These are phyloP conservation scores for Hordeum marinum DNA, from an alignment of 176 grass and related monocot genomes.

Conservation along the genomic window DNA sequence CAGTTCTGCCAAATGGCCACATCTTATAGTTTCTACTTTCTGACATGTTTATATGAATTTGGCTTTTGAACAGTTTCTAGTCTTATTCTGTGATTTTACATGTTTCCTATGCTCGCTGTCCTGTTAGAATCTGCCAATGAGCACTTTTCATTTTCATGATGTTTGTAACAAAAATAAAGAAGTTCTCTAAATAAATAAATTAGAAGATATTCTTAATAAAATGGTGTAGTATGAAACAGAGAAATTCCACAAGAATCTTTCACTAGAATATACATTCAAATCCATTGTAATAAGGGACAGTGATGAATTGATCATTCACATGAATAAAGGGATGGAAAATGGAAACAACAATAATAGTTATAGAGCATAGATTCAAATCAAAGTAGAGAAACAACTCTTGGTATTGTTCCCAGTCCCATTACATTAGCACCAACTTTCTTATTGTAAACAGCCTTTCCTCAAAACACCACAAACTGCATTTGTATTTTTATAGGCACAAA, in stretches of 20 bases:
- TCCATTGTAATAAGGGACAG: not conserved
- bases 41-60: not conserved
- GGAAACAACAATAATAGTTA: not conserved
- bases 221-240: not conserved
- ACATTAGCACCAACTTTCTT: not conserved
- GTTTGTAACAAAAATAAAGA: not conserved
- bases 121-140: not conserved
- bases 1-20: not conserved
- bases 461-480: conserved; percentile 7
- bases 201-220: not conserved
- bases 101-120: not conserved
- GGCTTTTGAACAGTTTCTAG: not conserved
- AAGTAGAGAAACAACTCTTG: not conserved
- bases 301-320: not conserved
- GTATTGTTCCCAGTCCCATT: not conserved
- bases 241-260: conserved; percentile 6
- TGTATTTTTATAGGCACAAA: conserved; percentile 4
- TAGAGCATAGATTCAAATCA: not conserved
- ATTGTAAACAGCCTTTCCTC: conserved; percentile 9
- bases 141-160: not conserved
- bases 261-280: not conserved
- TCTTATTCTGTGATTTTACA: not conserved
- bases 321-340: not conserved
- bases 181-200: not conserved
- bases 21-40: not conserved